Conservation (phyloP, 495 filamentous ascomycete species). For the Xylaria bambusicola region DNA sequence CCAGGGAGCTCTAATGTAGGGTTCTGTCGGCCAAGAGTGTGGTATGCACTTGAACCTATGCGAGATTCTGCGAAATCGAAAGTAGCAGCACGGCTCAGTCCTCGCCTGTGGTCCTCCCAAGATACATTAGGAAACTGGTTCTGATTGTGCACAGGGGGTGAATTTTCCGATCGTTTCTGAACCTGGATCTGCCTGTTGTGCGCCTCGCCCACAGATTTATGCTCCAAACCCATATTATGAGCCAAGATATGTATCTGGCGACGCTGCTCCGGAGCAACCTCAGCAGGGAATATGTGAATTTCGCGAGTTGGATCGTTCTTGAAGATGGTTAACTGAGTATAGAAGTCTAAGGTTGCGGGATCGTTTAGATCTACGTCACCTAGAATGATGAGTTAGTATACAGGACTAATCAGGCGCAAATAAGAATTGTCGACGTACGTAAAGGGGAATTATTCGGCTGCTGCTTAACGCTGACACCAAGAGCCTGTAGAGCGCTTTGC, state of each 20-base stretch:
- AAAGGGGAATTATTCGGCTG: conserved; percentile 39
- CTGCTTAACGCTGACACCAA: conserved; percentile 61
- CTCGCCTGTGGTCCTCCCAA: conserved; percentile 73
- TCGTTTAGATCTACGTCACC: conserved; percentile 90
- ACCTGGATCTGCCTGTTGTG: conserved; percentile 87
- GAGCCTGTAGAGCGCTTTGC: conserved; percentile 80
- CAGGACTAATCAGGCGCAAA: background rate
- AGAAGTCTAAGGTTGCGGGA: conserved; percentile 80
- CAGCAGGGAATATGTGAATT: conserved; percentile 76
- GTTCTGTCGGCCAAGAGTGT: conserved; percentile 72
- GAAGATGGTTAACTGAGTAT: conserved; percentile 86
- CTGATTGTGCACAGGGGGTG: conserved; percentile 69
- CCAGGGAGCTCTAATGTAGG: conserved; percentile 82
- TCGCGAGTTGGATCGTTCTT: conserved; percentile 77
- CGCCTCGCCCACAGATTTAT: conserved; percentile 82
- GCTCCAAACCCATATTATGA: conserved; percentile 89
- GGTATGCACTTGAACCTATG: conserved; percentile 63
- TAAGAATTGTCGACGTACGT: conserved; percentile 22
- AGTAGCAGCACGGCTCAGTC: conserved; percentile 90
- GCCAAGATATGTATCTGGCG: conserved; percentile 90
- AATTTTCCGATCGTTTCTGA: conserved; percentile 62
- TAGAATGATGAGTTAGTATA: conserved; percentile 31
- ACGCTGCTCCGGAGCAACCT: conserved; percentile 78
- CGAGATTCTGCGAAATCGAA: conserved; percentile 95
- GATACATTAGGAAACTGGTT: conserved; percentile 62